phyloP scores from a whole-genome alignment of 345 rosid species.

The Rhodamnia rubescens region DNA sequence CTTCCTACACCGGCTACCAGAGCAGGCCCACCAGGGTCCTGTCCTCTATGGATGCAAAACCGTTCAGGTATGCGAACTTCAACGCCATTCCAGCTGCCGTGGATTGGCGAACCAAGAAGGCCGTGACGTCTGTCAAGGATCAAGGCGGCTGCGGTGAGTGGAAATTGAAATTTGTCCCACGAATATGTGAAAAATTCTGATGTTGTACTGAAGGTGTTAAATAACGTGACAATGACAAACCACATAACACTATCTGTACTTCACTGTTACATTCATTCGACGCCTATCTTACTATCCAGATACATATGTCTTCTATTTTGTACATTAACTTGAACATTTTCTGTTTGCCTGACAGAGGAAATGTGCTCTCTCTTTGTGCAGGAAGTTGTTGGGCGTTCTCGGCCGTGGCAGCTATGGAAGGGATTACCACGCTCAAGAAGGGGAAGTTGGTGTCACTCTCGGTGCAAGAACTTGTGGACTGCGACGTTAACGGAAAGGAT shows the following conservation, averaged over 20 bases:
- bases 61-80: conserved; percentile 8
- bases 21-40: background rate
- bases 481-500: conserved; percentile 5
- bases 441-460: conserved; percentile 39
- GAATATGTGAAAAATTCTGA: background rate
- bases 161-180: background rate
- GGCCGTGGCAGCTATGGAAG: conserved; percentile 49
- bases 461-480: conserved; percentile 49
- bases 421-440: conserved; percentile 19
- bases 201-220: background rate
- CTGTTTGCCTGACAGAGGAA: background rate
- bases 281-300: background rate
- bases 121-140: conserved; percentile 33
- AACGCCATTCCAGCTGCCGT: conserved; percentile 8
- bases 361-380: background rate
- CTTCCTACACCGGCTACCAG: conserved; percentile 21
- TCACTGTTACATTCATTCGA: background rate
- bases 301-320: background rate
- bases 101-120: conserved; percentile 33
- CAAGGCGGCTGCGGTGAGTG: conserved; percentile 34
- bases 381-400: conserved; percentile 67
- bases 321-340: background rate
- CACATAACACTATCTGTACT: background rate
- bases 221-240: background rate
- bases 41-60: background rate